Evolutionary conservation across 257 asterid species (phyloP), one percentile per base, ranked within the genome.

Genomic region (Solanum paucissectum): DNA sequence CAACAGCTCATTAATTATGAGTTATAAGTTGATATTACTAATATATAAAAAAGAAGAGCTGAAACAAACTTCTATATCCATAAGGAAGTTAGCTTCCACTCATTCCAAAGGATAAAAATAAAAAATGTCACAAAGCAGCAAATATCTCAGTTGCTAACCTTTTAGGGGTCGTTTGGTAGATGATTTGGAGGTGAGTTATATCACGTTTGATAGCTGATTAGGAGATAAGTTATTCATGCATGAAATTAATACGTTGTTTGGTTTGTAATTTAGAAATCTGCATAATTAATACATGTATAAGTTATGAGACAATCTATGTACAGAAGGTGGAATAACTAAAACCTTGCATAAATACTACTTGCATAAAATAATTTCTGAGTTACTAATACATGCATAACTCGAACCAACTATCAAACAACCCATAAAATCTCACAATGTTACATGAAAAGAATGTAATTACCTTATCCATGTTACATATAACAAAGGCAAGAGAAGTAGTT

Each of bases 391-490:
- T 13, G 5, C 38, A 6, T 68, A 13, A 68, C 37, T 29, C 38
- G 8, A 6, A 69, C 23, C 23, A 69, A 36, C 38, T 29, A 69
- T 4, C 12, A 69, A 69, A 29, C 36, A 1, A 69, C 38, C 12
- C 76, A 0, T 29, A 69, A 69, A 69, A 7, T 13, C 76, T 69
- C 38, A 13, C 38, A 16, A 33, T 71, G 7, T 14, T 7, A 71
- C 10, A 77, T 8, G 16, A 46, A 86, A 86, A 86, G 12, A 86
- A 71, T 12, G 1, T 0, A 42, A 62, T 76, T 86, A 97, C 99
- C 98, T 97, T 97, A 88, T 97, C 99, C 99, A 97, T 97, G 89
- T 97, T 95, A 92, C 99, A 97, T 89, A 97, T 87, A 90, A 95
- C 95, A 86, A 97, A 97, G 68, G 99, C 99, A 66, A 97, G 90